Base-by-base conservation (phyloP, 2,329 filamentous ascomycete genomes). In the Metarhizium album region DNA sequence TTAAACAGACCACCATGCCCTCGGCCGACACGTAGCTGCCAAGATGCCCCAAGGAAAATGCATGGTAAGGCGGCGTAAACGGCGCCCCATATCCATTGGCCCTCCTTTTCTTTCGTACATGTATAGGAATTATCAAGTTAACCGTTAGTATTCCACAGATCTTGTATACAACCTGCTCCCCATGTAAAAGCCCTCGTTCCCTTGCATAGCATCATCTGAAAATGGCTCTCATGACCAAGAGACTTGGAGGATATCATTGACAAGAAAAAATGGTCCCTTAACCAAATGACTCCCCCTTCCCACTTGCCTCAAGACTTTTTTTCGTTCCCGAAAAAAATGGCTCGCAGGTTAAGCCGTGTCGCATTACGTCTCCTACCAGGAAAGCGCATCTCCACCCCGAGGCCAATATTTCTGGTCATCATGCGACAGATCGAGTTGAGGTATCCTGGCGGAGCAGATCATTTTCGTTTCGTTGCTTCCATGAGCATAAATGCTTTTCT, bases 171-270 rank as follows among this genome's bases (percentile, higher is more conserved):
- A 40, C 6, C 46, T 45, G 46, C 45, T 43, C 43, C 45, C 23
- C 46, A 42, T 20, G 24, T 33, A 18, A 47, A 45, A 45, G 46
- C 24, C 48, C 40, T 45, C 33, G 24, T 53, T 50, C 42, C 20
- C 42, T 42, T 20, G 18, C n/a, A 14, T 45, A 23, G 33, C 40
- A 24, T 23, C 50, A 27, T 42, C 47, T 33, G 29, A 31, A 35
- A 50, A 52, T 35, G 48, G 37, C 42, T 45, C 29, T 45, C 35
- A 23, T 35, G 13, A 13, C 33, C 27, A 23, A 42, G 27, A 22
- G 22, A 45, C 31, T 20, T 18, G 42, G 40, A 45, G 23, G 29
- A 22, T 29, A 23, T 35, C 23, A 22, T 29, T 27, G 31, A 43
- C 14, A 29, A 29, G 18, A 29, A 29, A 24, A 22, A 31, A 31